These are phyloP conservation scores for Schwanniomyces vanrijiae DNA, from an alignment of 805 yeast species.

Conservation along the genomic window DNA sequence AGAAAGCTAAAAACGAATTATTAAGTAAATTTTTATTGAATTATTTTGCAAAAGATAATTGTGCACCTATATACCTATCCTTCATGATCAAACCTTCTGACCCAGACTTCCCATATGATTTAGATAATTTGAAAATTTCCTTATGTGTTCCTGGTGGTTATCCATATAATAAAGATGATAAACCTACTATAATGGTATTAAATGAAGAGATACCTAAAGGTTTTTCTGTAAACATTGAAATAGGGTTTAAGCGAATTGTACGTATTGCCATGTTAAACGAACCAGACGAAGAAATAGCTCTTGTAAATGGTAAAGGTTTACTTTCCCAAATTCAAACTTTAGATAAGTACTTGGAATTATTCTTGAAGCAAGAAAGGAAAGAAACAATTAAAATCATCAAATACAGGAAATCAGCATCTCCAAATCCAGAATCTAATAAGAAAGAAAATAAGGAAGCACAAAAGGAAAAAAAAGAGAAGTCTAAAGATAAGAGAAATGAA, in stretches of 20 bases:
- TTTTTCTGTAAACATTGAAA: conserved; percentile 62
- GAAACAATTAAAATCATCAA: conserved; percentile 63
- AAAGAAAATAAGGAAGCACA: background rate
- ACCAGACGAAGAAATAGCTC: conserved; percentile 21
- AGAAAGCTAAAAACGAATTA: conserved; percentile 6
- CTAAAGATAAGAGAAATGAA: background rate
- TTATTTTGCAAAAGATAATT: conserved; percentile 19
- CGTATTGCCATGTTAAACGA: conserved; percentile 19
- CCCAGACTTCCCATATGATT: conserved; percentile 72
- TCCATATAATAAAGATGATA: conserved; percentile 40
- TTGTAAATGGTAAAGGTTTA: conserved; percentile 51
- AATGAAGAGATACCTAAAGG: conserved; percentile 74
- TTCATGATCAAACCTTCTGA: conserved; percentile 57
- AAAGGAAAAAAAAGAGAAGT: background rate
- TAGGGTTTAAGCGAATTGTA: conserved; percentile 55
- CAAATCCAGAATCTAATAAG: background rate
- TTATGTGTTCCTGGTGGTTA: conserved; percentile 56
- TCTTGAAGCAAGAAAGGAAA: conserved; percentile 58
- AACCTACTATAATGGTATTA: conserved; percentile 55
- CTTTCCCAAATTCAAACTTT: conserved; percentile 54
- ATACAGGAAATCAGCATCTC: conserved; percentile 6
- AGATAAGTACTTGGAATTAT: conserved; percentile 57
- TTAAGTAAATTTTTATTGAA: conserved; percentile 15
- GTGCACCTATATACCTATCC: conserved; percentile 35
- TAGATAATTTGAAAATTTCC: conserved; percentile 51